Base-by-base conservation (phyloP, 495 filamentous ascomycete species). In the Sabuloglossum arenarium region DNA sequence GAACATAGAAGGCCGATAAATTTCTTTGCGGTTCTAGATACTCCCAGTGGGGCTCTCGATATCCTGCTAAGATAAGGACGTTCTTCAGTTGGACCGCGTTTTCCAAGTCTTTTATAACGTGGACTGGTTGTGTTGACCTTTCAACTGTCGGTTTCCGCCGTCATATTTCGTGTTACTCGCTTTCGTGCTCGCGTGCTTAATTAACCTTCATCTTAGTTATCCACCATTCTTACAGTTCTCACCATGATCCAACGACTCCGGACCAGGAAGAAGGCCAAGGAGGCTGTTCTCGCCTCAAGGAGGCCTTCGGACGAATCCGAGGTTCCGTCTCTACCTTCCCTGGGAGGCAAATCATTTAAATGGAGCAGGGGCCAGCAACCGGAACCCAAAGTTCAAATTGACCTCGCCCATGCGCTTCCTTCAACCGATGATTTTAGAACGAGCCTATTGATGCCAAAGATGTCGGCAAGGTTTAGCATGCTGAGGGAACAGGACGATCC, bases 391-490 rank as follows among this genome's bases (percentile, higher is more conserved):
- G 72, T 71, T 16, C 72, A 87, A 30, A 61, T 96, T 42, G 83
- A 97, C 58, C 68, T 96, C 19, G 66, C 81, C 2, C 71, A 67
- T 23, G 90, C 79, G 4, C 71, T 99, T 5, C 91, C 91, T 2
- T 75, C 88, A 0, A 78, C 71, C 19, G 88, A 97, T 65, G 78
- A 96, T 67, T 97, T 99, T 61, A 82, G 91, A n/a, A 99, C 91
- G 6, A 97, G 93, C 70, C 67, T 97, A 47, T 68, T 99, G 25
- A 94, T 99, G 91, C 85, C 88, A 6, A 91, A 89, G 51, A 73
- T 99, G 3, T 94, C 90, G 0, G 86, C 91, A 19, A 79, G 91
- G 2, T 99, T 99, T 66, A 96, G 90, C 59, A 97, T 99, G 85
- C 67, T 99, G 19, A 71, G 86, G 61, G 88, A 94, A 66, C 89